A percentile compares a stretch with the other conserved stretches of the same genome.
These are phyloP conservation scores for Pichia norvegensis DNA, from an alignment of 1,139 yeast species.

Conservation along the genomic window DNA sequence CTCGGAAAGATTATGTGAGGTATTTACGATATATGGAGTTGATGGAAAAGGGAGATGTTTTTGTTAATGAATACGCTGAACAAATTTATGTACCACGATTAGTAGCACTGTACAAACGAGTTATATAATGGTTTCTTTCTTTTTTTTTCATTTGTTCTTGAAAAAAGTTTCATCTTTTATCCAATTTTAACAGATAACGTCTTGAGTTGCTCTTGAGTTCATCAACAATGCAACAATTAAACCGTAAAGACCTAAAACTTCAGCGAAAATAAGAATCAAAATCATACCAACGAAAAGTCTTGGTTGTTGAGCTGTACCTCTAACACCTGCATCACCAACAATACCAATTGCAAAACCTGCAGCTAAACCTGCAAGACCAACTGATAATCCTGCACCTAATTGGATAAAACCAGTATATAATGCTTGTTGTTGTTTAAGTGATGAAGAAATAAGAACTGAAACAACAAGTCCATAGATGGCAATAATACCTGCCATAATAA, in stretches of 20 bases:
- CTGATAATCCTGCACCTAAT: conserved; percentile 96
- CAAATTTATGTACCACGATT: conserved; percentile 12
- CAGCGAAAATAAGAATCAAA: conserved; percentile 94
- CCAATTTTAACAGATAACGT: conserved; percentile 63
- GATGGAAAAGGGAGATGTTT: conserved; percentile 22
- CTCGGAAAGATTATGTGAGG: conserved; percentile 60
- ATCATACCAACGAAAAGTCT: conserved; percentile 97
- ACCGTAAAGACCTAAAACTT: conserved; percentile 95
- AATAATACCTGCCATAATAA: conserved; percentile 98
- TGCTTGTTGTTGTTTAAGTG: conserved; percentile 85
- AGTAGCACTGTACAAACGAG: conserved; percentile 10
- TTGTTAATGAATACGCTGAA: conserved; percentile 19
- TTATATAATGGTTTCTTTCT: too few species aligned
- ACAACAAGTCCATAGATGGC: conserved; percentile 98
- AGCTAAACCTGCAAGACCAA: conserved; percentile 94
- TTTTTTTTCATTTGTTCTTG: too few species aligned
- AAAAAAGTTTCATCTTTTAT: too few species aligned
- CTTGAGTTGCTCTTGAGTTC: conserved; percentile 96
- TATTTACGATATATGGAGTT: conserved; percentile 34
- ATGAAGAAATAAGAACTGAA: conserved; percentile 87
- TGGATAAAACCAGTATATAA: conserved; percentile 96
- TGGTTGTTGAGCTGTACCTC: conserved; percentile 95
- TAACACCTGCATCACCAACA: conserved; percentile 98
- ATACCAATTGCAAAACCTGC: conserved; percentile 98
- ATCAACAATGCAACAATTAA: conserved; percentile 93